These are phyloP conservation scores for Leccinum pachyderme DNA, from an alignment of 1,284 basidiomycete species.

Conservation along the genomic window DNA sequence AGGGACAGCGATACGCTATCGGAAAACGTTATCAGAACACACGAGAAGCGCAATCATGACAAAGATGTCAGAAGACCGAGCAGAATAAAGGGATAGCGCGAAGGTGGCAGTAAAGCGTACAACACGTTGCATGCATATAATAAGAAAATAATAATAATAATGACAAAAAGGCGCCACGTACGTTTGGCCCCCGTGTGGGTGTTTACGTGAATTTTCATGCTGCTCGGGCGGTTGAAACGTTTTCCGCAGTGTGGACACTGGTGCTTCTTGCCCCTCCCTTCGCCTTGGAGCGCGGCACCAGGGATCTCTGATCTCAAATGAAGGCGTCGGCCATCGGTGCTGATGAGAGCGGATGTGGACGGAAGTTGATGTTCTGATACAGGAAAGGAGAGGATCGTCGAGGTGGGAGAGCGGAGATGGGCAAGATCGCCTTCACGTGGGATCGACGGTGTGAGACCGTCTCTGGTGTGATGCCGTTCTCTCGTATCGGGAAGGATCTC, in stretches of 20 bases:
- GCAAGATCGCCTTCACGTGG: conserved; percentile 29
- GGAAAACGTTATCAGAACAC: conserved; percentile 15
- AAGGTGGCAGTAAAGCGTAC: conserved; percentile 17
- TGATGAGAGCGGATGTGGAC: conserved; percentile 25
- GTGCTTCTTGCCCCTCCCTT: conserved; percentile 49
- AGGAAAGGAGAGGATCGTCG: conserved; percentile 35
- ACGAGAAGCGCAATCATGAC: conserved; percentile 1
- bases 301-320: conserved; percentile 32
- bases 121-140: conserved; percentile 25
- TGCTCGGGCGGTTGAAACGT: conserved; percentile 76
- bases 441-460: conserved; percentile 27
- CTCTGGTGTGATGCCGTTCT: conserved; percentile 23
- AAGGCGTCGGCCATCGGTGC: conserved; percentile 28
- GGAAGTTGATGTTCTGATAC: conserved; percentile 27
- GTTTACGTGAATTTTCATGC: conserved; percentile 71
- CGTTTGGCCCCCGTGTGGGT: conserved; percentile 77
- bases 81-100: conserved; percentile 9
- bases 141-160: conserved; percentile 3
- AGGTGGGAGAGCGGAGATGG: conserved; percentile 31
- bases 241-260: conserved; percentile 65
- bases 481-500: conserved; percentile 28
- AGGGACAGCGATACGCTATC: conserved; percentile 69
- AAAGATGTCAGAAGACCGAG: not conserved
- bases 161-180: conserved; percentile 39
- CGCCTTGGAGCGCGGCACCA: conserved; percentile 27